Conservation (phyloP, 352 stramenopile species). For the Globisporangium uncinulatum region DNA sequence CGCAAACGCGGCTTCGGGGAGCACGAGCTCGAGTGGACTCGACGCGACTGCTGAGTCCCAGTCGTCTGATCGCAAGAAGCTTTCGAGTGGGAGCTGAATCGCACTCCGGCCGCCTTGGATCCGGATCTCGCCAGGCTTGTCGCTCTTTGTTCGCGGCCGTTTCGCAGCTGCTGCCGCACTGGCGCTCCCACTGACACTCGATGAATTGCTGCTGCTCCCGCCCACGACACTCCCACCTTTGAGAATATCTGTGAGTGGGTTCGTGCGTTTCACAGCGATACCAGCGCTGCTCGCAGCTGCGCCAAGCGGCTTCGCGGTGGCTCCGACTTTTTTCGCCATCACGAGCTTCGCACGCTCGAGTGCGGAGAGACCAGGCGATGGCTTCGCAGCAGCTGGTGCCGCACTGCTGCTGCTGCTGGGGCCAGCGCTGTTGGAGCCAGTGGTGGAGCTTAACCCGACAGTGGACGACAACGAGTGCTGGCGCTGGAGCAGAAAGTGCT, state of each 20-base stretch:
- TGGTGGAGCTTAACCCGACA: too few species aligned
- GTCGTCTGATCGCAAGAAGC: slow-evolving; percentile 69
- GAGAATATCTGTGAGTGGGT: slow-evolving; percentile 73
- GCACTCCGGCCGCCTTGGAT: slow-evolving; percentile 68
- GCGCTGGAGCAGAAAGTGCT: slow-evolving; percentile 60
- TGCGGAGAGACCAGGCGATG: slow-evolving; percentile 38
- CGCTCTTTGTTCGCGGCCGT: slow-evolving; percentile 53
- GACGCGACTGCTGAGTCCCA: slow-evolving; percentile 66
- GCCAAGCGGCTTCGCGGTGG: neutral
- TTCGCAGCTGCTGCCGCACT: slow-evolving; percentile 43
- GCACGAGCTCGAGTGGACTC: slow-evolving; percentile 47
- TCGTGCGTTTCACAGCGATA: slow-evolving; percentile 53
- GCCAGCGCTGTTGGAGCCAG: neutral
- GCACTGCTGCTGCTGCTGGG: neutral
- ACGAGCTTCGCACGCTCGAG: slow-evolving; percentile 70
- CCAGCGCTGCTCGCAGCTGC: neutral
- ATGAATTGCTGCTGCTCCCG: slow-evolving; percentile 10
- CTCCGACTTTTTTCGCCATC: slow-evolving; percentile 64
- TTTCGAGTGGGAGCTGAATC: slow-evolving; percentile 73
- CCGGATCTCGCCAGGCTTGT: slow-evolving; percentile 73
- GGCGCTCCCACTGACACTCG: too few species aligned
- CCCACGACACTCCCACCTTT: slow-evolving; percentile 69
- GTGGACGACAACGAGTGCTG: slow-evolving; percentile 18
- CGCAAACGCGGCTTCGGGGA: slow-evolving; percentile 68
- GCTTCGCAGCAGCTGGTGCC: slow-evolving; percentile 10